A percentile compares a stretch with the other conserved stretches of the same genome.
Conservation (phyloP, 1,139 yeast genomes). For the Geotrichum restrictum region DNA sequence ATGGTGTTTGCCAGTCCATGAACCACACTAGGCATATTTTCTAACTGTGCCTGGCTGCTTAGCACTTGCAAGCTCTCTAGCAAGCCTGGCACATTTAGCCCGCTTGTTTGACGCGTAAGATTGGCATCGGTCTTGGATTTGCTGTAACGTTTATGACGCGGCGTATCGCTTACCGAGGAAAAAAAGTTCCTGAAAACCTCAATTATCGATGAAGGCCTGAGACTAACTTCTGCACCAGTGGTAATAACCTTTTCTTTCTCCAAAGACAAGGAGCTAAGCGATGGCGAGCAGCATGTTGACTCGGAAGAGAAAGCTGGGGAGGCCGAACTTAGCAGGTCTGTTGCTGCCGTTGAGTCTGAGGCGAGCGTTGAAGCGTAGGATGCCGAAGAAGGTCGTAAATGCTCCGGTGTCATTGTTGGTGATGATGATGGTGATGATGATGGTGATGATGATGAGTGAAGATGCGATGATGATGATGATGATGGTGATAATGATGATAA, state of each 20-base stretch:
- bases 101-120: too few species aligned
- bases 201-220: too few species aligned
- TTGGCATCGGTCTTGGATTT: background rate
- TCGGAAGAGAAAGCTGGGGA: constrained; percentile 4
- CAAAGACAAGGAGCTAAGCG: background rate
- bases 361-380: background rate
- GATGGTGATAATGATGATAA: background rate
- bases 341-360: background rate
- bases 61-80: background rate
- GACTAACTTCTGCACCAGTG: too few species aligned
- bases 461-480: background rate
- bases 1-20: constrained; percentile 22
- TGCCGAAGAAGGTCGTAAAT: background rate
- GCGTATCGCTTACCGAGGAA: background rate
- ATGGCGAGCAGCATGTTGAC: constrained; percentile 11
- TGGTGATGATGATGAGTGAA: background rate
- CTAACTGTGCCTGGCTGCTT: constrained; percentile 8
- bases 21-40: constrained; percentile 24
- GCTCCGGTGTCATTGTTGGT: background rate
- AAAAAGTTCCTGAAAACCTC: too few species aligned
- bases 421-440: too few species aligned
- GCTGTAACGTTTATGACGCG: background rate
- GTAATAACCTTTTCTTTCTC: background rate
- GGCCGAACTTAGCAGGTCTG: background rate
- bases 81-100: background rate